Evolutionary conservation across 345 rosid species (phyloP).

Genomic region (Zanthoxylum bungeanum): DNA sequence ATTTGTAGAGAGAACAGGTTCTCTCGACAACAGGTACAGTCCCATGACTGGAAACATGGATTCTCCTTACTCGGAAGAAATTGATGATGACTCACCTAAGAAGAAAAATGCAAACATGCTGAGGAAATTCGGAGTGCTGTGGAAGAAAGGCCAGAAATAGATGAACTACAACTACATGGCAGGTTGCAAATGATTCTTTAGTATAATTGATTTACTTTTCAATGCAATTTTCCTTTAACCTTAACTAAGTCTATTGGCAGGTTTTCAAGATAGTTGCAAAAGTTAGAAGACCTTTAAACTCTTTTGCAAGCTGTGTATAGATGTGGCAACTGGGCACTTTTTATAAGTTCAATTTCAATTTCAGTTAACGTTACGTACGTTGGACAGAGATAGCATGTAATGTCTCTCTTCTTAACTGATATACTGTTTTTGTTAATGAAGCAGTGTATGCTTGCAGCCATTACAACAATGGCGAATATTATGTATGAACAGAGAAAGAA

Average conservation of each 20-base stretch:
- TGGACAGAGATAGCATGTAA: neutral
- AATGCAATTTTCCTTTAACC: neutral
- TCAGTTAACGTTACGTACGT: neutral
- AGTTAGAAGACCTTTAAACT: neutral
- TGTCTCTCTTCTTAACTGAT: neutral
- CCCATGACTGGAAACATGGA: conserved; percentile 37
- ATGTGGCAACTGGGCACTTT: conserved; percentile 5
- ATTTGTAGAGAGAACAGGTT: conserved; percentile 54
- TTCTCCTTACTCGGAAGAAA: conserved; percentile 78
- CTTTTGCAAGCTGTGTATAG: neutral
- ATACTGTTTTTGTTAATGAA: neutral
- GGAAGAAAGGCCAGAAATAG: conserved; percentile 86
- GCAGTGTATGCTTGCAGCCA: conserved; percentile 3
- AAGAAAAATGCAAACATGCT: conserved; percentile 89
- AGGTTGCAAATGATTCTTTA: neutral
- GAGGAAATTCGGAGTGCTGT: conserved; percentile 82
- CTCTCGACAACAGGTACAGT: conserved; percentile 47
- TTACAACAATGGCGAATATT: neutral
- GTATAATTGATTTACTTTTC: neutral
- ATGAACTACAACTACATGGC: neutral
- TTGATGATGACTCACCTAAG: conserved; percentile 83
- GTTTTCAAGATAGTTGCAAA: neutral
- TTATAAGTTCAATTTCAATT: conserved; percentile 7
- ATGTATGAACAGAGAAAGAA: too few species aligned
- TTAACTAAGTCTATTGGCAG: neutral